A percentile compares a stretch with the other conserved stretches of the same genome.
phyloP scores from a whole-genome alignment of 306 rosid genomes.

The Calophaca sinica region DNA sequence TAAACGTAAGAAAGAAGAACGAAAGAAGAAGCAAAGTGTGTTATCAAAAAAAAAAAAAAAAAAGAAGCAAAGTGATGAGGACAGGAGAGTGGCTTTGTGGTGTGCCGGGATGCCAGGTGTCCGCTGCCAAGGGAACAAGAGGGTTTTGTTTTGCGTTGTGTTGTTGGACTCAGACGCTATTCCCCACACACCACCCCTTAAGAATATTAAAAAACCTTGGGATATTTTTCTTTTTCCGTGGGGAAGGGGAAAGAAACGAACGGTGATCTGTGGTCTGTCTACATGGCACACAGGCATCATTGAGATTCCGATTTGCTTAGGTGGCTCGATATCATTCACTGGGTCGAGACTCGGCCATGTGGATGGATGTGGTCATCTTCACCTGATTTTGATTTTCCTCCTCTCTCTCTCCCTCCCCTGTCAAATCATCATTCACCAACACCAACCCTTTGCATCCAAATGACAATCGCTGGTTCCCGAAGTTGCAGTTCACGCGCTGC shows the following conservation, averaged over 20 bases:
- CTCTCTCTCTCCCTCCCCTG: neutral
- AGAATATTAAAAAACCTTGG: neutral
- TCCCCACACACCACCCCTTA: constrained; percentile 19
- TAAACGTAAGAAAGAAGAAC: neutral
- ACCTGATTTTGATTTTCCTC: constrained; percentile 23
- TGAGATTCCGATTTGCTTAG: constrained; percentile 57
- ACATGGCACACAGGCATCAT: constrained; percentile 48
- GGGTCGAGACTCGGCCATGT: constrained; percentile 42
- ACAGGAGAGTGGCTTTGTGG: constrained; percentile 50
- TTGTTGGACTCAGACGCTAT: neutral
- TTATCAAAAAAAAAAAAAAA: neutral
- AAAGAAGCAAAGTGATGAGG: constrained; percentile 25
- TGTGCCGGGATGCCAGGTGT: constrained; percentile 63
- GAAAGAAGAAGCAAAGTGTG: neutral
- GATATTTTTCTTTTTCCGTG: constrained; percentile 43
- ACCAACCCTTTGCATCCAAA: neutral
- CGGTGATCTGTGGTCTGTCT: neutral
- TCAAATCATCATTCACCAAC: constrained; percentile 39
- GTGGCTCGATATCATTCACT: constrained; percentile 48
- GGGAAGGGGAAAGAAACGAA: neutral
- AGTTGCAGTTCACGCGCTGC: constrained; percentile 30
- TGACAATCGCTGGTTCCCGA: neutral
- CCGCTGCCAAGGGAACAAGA: constrained; percentile 47
- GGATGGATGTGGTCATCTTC: constrained; percentile 36
- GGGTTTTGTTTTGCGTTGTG: constrained; percentile 34